These are phyloP conservation scores for Phytophthora pini DNA, from an alignment of 352 stramenopile species.

Conservation along the genomic window DNA sequence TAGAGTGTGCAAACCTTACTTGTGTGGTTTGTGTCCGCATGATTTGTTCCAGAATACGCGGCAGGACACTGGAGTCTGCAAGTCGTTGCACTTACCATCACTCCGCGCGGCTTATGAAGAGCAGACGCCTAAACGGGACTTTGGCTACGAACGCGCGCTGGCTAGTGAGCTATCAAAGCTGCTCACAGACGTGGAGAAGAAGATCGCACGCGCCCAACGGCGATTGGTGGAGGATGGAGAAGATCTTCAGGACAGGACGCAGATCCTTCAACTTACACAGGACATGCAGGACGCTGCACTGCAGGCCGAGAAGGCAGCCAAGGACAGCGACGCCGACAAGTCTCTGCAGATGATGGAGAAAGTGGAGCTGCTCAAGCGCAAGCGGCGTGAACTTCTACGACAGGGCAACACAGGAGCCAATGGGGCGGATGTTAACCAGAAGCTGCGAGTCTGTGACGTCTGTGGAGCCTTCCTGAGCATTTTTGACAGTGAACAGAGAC, in stretches of 20 bases:
- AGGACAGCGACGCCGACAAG: slow-evolving; percentile 62
- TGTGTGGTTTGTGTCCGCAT: slow-evolving; percentile 86
- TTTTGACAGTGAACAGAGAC: slow-evolving; percentile 90
- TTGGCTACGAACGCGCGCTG: slow-evolving; percentile 78
- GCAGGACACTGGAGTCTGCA: slow-evolving; percentile 82
- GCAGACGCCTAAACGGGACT: slow-evolving; percentile 41
- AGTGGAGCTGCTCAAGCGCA: slow-evolving; percentile 65
- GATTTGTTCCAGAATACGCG: slow-evolving; percentile 93
- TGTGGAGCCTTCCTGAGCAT: slow-evolving; percentile 93
- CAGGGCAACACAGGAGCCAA: slow-evolving; percentile 10
- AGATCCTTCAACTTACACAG: slow-evolving; percentile 74
- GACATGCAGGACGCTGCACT: slow-evolving; percentile 73
- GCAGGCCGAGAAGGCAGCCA: slow-evolving; percentile 66
- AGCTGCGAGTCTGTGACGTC: slow-evolving; percentile 91
- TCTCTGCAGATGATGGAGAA: slow-evolving; percentile 70
- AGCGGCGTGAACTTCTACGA: slow-evolving; percentile 29
- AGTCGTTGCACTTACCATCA: slow-evolving; percentile 72
- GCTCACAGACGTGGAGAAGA: slow-evolving; percentile 84
- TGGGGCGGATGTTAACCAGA: slow-evolving; percentile 67
- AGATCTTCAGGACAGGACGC: slow-evolving; percentile 34
- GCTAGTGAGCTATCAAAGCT: slow-evolving; percentile 68
- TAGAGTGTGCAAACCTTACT: slow-evolving; percentile 82
- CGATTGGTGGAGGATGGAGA: slow-evolving; percentile 69
- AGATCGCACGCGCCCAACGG: slow-evolving; percentile 73
- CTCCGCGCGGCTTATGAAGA: slow-evolving; percentile 70